Conservation (phyloP, 345 rosid species). For the Nasturtium officinale region DNA sequence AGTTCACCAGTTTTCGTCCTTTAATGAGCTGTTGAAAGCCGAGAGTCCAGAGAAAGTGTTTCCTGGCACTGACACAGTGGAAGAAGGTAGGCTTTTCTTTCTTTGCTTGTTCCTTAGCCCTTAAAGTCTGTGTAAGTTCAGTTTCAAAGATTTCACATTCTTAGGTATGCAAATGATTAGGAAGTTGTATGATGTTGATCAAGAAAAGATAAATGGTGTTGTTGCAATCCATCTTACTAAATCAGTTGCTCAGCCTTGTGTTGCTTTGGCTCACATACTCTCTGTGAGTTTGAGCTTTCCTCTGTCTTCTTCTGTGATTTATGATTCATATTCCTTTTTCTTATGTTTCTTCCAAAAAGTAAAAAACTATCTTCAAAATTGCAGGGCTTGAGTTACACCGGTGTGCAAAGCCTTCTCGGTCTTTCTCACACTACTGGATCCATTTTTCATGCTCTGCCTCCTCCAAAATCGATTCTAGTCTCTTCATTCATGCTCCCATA, state of each 20-base stretch:
- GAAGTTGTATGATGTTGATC: constrained; percentile 21
- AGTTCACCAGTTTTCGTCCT: constrained; percentile 51
- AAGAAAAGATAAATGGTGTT: constrained; percentile 37
- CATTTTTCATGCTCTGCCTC: constrained; percentile 60
- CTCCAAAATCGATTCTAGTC: constrained; percentile 60
- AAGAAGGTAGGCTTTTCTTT: constrained; percentile 56
- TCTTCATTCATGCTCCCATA: constrained; percentile 68
- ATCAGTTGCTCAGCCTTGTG: constrained; percentile 38
- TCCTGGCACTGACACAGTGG: constrained; percentile 58
- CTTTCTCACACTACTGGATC: constrained; percentile 67
- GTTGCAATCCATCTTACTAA: constrained; percentile 36
- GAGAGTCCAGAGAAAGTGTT: constrained; percentile 64
- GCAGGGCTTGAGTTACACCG: constrained; percentile 63
- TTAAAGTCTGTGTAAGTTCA: background rate
- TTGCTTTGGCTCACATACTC: constrained; percentile 36
- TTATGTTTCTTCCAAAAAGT: constrained; percentile 8
- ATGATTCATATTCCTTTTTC: background rate
- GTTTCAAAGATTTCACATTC: constrained; percentile 3
- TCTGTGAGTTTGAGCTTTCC: constrained; percentile 35
- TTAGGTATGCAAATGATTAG: constrained; percentile 34
- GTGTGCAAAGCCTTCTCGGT: constrained; percentile 64
- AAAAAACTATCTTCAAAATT: background rate
- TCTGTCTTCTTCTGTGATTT: background rate
- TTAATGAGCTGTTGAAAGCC: constrained; percentile 55
- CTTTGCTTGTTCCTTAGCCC: background rate